A percentile compares a stretch with the other conserved stretches of the same genome.
Evolutionary conservation across 805 yeast species (phyloP).

Genomic region (Sporopachydermia lactativora): DNA sequence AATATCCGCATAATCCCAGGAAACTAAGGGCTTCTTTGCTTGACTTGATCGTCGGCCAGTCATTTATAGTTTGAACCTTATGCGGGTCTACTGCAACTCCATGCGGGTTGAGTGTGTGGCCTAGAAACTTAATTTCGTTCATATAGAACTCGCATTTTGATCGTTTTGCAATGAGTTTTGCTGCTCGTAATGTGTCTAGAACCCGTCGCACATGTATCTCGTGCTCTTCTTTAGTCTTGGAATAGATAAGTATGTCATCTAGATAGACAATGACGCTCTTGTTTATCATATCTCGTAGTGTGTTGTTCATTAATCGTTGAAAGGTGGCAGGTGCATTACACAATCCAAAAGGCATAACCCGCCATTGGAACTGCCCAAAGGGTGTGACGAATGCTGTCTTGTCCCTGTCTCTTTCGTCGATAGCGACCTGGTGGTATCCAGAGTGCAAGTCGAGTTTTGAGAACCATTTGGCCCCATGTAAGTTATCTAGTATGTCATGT

Average conservation of each 20-base stretch:
- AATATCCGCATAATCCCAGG: slow-evolving; percentile 4
- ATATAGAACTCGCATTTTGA: slow-evolving; percentile 7
- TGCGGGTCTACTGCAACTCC: slow-evolving; percentile 7
- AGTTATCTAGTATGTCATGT: slow-evolving; percentile 6
- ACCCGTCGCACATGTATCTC: slow-evolving; percentile 2
- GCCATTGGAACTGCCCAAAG: slow-evolving; percentile 13
- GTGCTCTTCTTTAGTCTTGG: slow-evolving; percentile 8
- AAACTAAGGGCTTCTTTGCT: slow-evolving; percentile 3
- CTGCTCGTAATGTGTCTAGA: not conserved
- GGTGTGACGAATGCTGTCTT: slow-evolving; percentile 14
- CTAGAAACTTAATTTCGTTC: slow-evolving; percentile 6
- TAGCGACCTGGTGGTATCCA: slow-evolving; percentile 12
- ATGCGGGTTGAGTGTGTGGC: slow-evolving; percentile 6
- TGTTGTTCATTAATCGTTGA: slow-evolving; percentile 9
- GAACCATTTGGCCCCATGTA: slow-evolving; percentile 7
- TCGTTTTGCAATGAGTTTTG: slow-evolving; percentile 5
- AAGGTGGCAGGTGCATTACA: slow-evolving; percentile 16
- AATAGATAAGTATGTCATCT: slow-evolving; percentile 12
- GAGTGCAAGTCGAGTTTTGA: slow-evolving; percentile 11
- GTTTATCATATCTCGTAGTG: slow-evolving; percentile 4
- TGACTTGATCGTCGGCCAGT: slow-evolving; percentile 7
- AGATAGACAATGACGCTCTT: slow-evolving; percentile 9
- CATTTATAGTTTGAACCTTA: slow-evolving; percentile 1
- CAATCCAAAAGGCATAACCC: slow-evolving; percentile 17
- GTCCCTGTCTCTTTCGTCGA: slow-evolving; percentile 4